Evolutionary conservation across 768 basidiomycete species (phyloP), one percentile per base, ranked within the genome.

Genomic region (Auriscalpium vulgare): DNA sequence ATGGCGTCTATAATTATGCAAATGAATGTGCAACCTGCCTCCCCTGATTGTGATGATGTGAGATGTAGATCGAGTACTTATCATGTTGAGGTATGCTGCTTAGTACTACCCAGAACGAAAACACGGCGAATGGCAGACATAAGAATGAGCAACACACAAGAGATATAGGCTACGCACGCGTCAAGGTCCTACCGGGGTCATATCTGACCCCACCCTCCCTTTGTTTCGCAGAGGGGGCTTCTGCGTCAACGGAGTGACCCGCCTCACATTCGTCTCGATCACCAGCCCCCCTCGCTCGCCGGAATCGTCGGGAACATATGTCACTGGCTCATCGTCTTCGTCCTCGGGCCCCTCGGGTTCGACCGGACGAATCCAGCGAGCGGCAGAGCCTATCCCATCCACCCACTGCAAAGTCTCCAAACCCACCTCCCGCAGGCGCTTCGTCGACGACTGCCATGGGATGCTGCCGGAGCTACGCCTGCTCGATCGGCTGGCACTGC

Each of bases 381-480:
- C 71, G 59, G 82, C 79, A 37, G 82, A 78, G 43, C 75, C 71
- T 50, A 76, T 71, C 9, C 88, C 85, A 65, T 91, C 89, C 49
- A 91, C 78, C 78, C 83, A 86, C 57, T 80, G 80, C 60, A 91
- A 66, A 17, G 80, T 78, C 49, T 78, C 78, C 13, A 83, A 67
- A 19, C 78, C 79, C 34, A 85, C 75, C 48, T 85, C 77, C 37
- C 89, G 78, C 53, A 91, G 68, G 62, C 78, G 80, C 63, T 74
- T 75, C 63, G 81, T 79, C 55, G 77, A 74, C 40, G 77, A 81
- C 53, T 75, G 73, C 86, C 87, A 91, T 17, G 70, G 68, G 67
- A 85, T 75, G 47, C 62, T 66, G 10, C 69, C 65, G 16, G 62
- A 57, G 62, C 74, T 78, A 10, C 72, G 66, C 21, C 70, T 72